A percentile compares a stretch with the other conserved stretches of the same genome.
Conservation (phyloP, 768 basidiomycete genomes). For the Boletus subparvulus region DNA sequence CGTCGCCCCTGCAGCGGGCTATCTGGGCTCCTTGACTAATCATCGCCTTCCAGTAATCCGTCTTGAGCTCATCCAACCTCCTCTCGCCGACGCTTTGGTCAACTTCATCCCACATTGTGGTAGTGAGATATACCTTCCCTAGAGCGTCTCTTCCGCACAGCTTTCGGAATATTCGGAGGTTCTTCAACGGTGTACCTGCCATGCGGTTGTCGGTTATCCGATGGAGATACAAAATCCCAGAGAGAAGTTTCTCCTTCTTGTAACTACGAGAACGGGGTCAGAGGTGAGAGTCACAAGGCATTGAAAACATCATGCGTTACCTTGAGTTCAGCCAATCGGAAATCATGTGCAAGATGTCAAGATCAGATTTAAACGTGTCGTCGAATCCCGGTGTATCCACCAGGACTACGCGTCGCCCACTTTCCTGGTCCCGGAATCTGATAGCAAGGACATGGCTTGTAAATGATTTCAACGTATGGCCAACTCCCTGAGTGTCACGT, state of each 20-base stretch:
- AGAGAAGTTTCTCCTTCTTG: slow-evolving; percentile 15
- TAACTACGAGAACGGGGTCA: slow-evolving; percentile 3
- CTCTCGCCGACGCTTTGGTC: slow-evolving; percentile 15
- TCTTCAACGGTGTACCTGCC: slow-evolving; percentile 33
- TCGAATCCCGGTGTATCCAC: slow-evolving; percentile 30
- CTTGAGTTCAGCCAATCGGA: background rate
- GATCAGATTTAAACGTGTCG: slow-evolving; percentile 17
- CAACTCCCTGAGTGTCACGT: background rate
- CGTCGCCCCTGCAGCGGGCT: slow-evolving; percentile 5
- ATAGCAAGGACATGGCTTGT: slow-evolving; percentile 6
- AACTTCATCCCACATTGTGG: slow-evolving; percentile 42
- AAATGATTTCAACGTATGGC: slow-evolving; percentile 10
- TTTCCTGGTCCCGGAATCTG: slow-evolving; percentile 3
- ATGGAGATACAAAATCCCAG: slow-evolving; percentile 41
- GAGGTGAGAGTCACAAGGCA: background rate
- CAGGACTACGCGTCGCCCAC: slow-evolving; percentile 8
- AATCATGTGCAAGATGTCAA: background rate
- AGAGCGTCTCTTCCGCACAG: slow-evolving; percentile 30
- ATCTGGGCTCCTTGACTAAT: slow-evolving; percentile 6
- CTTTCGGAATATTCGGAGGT: slow-evolving; percentile 34
- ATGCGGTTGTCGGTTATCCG: slow-evolving; percentile 41
- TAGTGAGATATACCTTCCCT: slow-evolving; percentile 34
- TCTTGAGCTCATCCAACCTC: slow-evolving; percentile 13
- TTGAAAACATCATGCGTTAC: background rate
- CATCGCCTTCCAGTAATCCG: slow-evolving; percentile 10